A percentile compares a stretch with the other conserved stretches of the same genome.
phyloP scores from a whole-genome alignment of 371 early-diverging fungal species.

The Mucor plumbeus region DNA sequence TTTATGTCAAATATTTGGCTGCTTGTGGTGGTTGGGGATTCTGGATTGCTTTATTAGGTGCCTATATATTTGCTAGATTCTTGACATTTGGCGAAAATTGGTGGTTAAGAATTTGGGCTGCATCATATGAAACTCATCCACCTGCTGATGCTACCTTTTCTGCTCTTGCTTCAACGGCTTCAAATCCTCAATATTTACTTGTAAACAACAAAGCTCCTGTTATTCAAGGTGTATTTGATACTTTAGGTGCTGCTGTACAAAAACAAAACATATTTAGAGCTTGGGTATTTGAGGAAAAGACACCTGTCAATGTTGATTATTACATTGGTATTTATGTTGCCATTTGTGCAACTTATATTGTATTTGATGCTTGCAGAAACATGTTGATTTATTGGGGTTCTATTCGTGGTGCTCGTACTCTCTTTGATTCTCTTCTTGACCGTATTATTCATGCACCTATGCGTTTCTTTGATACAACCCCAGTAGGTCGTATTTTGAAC shows the following conservation, averaged over 20 bases:
- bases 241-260: slow-evolving; percentile 27
- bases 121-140: slow-evolving; percentile 17
- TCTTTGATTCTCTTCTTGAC: slow-evolving; percentile 60
- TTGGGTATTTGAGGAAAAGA: slow-evolving; percentile 32
- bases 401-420: slow-evolving; percentile 58
- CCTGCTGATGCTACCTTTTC: background rate
- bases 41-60: slow-evolving; percentile 49
- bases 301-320: slow-evolving; percentile 33
- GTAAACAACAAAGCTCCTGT: slow-evolving; percentile 6
- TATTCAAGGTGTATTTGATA: slow-evolving; percentile 22
- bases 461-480: slow-evolving; percentile 92
- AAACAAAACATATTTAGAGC: slow-evolving; percentile 30
- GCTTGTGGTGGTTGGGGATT: slow-evolving; percentile 72
- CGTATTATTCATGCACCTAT: slow-evolving; percentile 72
- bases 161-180: background rate
- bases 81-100: slow-evolving; percentile 51
- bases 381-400: slow-evolving; percentile 51
- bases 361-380: slow-evolving; percentile 31
- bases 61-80: slow-evolving; percentile 55
- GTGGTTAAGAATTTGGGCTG: slow-evolving; percentile 41
- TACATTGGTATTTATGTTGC: slow-evolving; percentile 31
- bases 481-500: slow-evolving; percentile 90
- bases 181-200: background rate
- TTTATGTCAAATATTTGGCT: slow-evolving; percentile 65
- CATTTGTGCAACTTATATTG: slow-evolving; percentile 22